Base-by-base conservation (phyloP, 2,329 filamentous ascomycete species). In the Ophiocordyceps robertsii region DNA sequence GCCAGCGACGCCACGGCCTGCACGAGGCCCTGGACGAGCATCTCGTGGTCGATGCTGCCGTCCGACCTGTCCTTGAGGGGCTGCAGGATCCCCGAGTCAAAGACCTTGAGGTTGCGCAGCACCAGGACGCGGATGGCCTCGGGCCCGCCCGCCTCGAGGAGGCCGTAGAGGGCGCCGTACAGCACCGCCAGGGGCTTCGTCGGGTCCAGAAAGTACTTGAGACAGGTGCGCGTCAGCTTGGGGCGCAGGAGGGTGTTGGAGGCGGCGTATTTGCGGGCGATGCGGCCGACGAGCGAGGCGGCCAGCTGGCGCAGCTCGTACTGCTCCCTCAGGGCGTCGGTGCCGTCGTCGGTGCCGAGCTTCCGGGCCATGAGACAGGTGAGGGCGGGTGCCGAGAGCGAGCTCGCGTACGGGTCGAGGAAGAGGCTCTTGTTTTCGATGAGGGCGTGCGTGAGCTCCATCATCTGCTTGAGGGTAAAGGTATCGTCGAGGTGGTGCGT, bases 401-500 rank as follows among this genome's bases (percentile, higher is more conserved):
- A 63, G 42, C 68, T 73, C 42, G 74, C 72, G 48, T 79, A 79
- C 0, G 75, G 73, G 36, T 77, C 72, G 30, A 77, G 61, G 62
- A 87, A 93, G 31, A 95, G 76, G 49, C 79, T 80, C 45, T 79
- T 75, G 57, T 95, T 96, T 51, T 82, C 76, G 40, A 95, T 82
- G 40, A 98, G 69, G 2, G 90, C 86, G 40, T 84, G 77, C 1
- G 85, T 82, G 46, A 96, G 77, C 54, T 88, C 82, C 83, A 98
- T 90, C 77, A 94, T 92, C 60, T 93, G 87, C 17, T 80, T 81
- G 19, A 98, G 71, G 6, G 88, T 78, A 58, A 95, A 95, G 3
- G 89, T 74, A 59, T 94, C 85, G 63, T 94, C 89, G 49, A 95
- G 74, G 51, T 82, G 84, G 60, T 98, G 92, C 1, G 92, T 96